Conservation (phyloP, 2,329 filamentous ascomycete genomes). For the Didymella segeticola region DNA sequence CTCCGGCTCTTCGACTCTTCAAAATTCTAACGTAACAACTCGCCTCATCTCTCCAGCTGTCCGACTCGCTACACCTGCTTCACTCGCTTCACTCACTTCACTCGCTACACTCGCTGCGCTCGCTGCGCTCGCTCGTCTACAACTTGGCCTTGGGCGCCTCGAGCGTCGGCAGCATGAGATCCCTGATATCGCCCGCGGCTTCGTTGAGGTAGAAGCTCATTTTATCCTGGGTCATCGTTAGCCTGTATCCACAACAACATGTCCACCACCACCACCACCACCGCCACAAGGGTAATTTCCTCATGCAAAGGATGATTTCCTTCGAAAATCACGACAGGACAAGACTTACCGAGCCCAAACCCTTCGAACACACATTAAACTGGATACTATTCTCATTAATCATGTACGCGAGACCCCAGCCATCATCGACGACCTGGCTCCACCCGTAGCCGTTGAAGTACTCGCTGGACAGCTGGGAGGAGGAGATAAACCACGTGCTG, state of each 20-base stretch:
- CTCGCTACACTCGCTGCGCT: too few relatives aligned
- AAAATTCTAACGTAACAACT: too few relatives aligned
- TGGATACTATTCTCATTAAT: conserved; percentile 99
- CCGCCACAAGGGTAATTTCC: too few relatives aligned
- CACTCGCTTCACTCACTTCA: too few relatives aligned
- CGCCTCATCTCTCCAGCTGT: too few relatives aligned
- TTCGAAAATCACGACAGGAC: too few relatives aligned
- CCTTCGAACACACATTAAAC: conserved; percentile 98
- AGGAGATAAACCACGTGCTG: conserved; percentile 86
- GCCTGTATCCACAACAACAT: neutral
- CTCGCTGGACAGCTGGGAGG: conserved; percentile 89
- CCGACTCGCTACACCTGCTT: too few relatives aligned
- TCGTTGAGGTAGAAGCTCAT: conserved; percentile 98
- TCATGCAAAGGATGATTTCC: too few relatives aligned
- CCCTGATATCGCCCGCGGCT: conserved; percentile 86
- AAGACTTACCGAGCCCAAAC: conserved; percentile 70
- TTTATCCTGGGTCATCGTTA: conserved; percentile 59
- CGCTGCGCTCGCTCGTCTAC: too few relatives aligned
- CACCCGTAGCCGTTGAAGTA: conserved; percentile 99
- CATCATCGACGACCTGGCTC: conserved; percentile 95
- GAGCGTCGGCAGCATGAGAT: conserved; percentile 81
- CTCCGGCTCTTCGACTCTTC: too few relatives aligned
- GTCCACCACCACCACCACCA: too few relatives aligned
- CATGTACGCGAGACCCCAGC: conserved; percentile 99
- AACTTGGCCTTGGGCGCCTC: conserved; percentile 86